phyloP scores from a whole-genome alignment of 306 rosid species.

The Heteromeles arbutifolia region DNA sequence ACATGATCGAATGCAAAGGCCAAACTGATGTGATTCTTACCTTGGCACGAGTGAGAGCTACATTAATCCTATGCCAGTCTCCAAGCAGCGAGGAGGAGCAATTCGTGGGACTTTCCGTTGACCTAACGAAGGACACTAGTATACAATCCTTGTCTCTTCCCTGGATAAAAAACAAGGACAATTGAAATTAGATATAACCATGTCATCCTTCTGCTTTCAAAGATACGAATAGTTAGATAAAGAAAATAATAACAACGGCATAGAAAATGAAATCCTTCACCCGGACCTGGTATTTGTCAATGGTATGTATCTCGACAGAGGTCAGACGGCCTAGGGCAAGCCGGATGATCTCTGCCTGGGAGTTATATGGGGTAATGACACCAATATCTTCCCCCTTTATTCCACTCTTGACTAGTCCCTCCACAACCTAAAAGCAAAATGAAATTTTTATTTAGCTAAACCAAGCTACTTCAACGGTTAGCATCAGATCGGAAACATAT shows the following conservation, averaged over 20 bases:
- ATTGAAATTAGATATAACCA: background rate
- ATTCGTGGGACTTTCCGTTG: slow-evolving; percentile 64
- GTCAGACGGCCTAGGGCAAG: slow-evolving; percentile 32
- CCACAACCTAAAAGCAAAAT: slow-evolving; percentile 49
- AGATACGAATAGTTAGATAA: no score
- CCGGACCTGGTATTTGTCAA: slow-evolving; percentile 90
- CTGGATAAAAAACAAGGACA: slow-evolving; percentile 29
- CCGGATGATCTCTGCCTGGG: slow-evolving; percentile 82
- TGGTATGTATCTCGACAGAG: slow-evolving; percentile 88
- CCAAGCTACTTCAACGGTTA: slow-evolving; percentile 5
- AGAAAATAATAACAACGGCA: background rate
- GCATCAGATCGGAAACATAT: background rate
- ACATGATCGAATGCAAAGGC: background rate
- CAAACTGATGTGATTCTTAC: slow-evolving; percentile 22
- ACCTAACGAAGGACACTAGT: slow-evolving; percentile 79
- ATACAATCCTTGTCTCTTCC: slow-evolving; percentile 98
- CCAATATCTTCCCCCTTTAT: slow-evolving; percentile 66
- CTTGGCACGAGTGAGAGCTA: slow-evolving; percentile 94
- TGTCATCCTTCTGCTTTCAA: no score
- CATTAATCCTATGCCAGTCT: slow-evolving; percentile 96
- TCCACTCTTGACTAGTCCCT: slow-evolving; percentile 62
- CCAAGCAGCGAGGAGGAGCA: slow-evolving; percentile 71
- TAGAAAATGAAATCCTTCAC: background rate
- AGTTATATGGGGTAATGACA: slow-evolving; percentile 86
- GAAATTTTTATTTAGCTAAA: background rate